Evolutionary conservation across 768 basidiomycete genomes (phyloP), one percentile per base, ranked within the genome.

Genomic region (Leccinum longicurvipes): DNA sequence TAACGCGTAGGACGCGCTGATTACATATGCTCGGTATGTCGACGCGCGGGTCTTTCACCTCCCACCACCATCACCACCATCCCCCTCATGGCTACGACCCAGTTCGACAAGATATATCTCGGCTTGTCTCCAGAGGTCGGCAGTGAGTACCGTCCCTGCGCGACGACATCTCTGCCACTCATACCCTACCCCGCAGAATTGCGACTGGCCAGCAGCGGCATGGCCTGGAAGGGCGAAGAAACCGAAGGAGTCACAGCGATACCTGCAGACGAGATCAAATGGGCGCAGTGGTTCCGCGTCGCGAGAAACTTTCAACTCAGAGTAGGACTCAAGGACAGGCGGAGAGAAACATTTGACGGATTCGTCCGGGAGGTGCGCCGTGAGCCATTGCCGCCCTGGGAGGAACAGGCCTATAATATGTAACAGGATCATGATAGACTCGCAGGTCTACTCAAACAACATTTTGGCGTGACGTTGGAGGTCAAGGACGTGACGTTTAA

Each of bases 161-260:
- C 6, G 28, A 17, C 34, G 0, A 28, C 36, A 2, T 48, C 10
- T 21, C 27, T 29, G 24, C 10, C n/a, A 9, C 52, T 55, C 44
- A 67, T 39, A 47, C 8, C 32, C 31, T n/a, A 34, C 10, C 32
- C n/a, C 10, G 14, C 62, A 92, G 90, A 91, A 76, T 79, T 98
- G 58, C 93, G 97, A 61, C 79, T 99, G 63, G 94, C 93, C 11
- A 67, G 79, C 47, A 90, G 86, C 62, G 97, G 97, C 45, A 86
- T 98, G 77, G 97, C 93, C 6, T 98, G 97, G 97, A 98, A 87
- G 60, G 88, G 83, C 42, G 81, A 82, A 47, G 89, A 91, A 17
- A 79, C 76, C 14, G 84, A 86, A 42, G 73, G 76, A 4, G 80
- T 86, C 41, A 77, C 78, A 12, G 84, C 88, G 11, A 78, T 95